Evolutionary conservation across 768 basidiomycete species (phyloP).

Genomic region (Lactifluus pinguis): DNA sequence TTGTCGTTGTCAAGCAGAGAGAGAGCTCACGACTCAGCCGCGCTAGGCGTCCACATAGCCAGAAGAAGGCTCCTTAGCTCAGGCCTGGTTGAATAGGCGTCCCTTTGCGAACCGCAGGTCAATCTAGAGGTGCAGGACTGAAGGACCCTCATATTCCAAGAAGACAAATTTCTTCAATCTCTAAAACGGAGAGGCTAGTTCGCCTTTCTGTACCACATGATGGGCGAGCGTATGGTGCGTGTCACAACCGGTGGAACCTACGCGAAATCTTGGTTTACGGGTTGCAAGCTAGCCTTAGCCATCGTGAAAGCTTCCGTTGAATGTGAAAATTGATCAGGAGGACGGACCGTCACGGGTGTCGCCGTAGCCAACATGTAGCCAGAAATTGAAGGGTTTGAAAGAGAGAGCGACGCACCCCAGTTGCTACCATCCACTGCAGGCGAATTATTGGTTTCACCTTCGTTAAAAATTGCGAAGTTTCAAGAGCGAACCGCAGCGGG

Average conservation of each 20-base stretch:
- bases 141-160: no score
- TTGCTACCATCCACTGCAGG: background rate
- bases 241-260: background rate
- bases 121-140: no score
- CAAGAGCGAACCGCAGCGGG: background rate
- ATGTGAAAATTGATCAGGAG: background rate
- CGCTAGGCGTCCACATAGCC: no score
- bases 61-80: no score
- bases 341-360: no score
- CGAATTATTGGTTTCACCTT: background rate
- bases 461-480: background rate
- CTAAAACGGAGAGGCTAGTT: no score
- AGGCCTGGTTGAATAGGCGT: no score
- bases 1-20: background rate
- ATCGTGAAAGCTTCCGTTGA: background rate
- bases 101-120: no score
- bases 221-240: background rate
- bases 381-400: background rate
- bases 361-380: no score
- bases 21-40: background rate
- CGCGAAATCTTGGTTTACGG: background rate
- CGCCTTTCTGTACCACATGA: background rate
- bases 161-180: no score
- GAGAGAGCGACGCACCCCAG: background rate
- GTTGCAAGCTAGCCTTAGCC: background rate